phyloP scores from a whole-genome alignment of 1,284 basidiomycete species.

The Tylopilus microsporus region DNA sequence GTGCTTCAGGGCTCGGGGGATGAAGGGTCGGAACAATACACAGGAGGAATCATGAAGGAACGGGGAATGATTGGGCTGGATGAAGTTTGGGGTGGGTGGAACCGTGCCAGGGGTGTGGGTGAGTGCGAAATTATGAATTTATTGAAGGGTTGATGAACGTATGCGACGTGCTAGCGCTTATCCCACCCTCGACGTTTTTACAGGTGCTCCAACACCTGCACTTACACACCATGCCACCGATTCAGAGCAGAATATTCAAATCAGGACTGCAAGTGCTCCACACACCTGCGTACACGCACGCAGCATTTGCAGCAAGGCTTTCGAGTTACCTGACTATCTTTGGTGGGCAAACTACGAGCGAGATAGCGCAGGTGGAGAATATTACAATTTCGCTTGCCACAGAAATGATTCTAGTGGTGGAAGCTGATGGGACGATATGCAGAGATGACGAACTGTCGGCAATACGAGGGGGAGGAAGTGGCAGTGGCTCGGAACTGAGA shows the following conservation, averaged over 20 bases:
- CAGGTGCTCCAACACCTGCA: slow-evolving; percentile 69
- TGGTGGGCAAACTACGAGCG: slow-evolving; percentile 52
- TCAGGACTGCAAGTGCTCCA: slow-evolving; percentile 79
- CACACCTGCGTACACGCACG: slow-evolving; percentile 68
- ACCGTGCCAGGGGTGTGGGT: slow-evolving; percentile 91
- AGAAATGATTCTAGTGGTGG: slow-evolving; percentile 73
- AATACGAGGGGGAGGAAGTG: slow-evolving; percentile 37
- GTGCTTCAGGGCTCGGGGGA: slow-evolving; percentile 56
- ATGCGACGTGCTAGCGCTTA: slow-evolving; percentile 54
- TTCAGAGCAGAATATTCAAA: slow-evolving; percentile 64
- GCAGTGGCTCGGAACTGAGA: slow-evolving; percentile 30
- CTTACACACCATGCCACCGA: slow-evolving; percentile 61
- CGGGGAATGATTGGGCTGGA: slow-evolving; percentile 85
- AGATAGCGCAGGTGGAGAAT: slow-evolving; percentile 64
- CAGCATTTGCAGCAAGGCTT: slow-evolving; percentile 64
- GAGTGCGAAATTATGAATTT: slow-evolving; percentile 29
- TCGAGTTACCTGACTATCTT: slow-evolving; percentile 46
- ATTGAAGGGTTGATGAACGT: not conserved
- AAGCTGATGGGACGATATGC: slow-evolving; percentile 62
- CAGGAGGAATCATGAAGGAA: slow-evolving; percentile 57
- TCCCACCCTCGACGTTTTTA: slow-evolving; percentile 82
- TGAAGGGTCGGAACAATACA: slow-evolving; percentile 9
- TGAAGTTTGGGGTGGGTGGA: slow-evolving; percentile 98
- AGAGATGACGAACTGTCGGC: slow-evolving; percentile 62
- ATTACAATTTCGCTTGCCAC: slow-evolving; percentile 67